Evolutionary conservation across 495 filamentous ascomycete species (phyloP).

Genomic region (Penicillium cinerascens): DNA sequence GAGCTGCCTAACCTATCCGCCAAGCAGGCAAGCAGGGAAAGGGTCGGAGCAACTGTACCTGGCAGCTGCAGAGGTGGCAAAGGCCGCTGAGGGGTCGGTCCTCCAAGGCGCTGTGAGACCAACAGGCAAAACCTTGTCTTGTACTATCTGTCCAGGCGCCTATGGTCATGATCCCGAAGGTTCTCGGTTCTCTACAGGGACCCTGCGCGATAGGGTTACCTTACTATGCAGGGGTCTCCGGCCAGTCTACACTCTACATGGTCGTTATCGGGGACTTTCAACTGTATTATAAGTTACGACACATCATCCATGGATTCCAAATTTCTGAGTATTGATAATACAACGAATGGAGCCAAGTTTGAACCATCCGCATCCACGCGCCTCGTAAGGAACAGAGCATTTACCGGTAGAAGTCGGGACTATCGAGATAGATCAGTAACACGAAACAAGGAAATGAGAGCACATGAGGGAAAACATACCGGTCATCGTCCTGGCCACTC

Average conservation of each 20-base stretch:
- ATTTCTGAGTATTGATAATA: slow-evolving; percentile 40
- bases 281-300: neutral
- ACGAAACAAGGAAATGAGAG: neutral
- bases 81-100: neutral
- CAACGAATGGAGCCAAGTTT: slow-evolving; percentile 28
- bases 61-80: slow-evolving; percentile 23
- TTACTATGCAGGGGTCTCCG: neutral
- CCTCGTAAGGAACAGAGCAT: slow-evolving; percentile 1
- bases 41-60: slow-evolving; percentile 23
- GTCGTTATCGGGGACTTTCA: neutral
- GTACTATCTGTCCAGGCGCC: neutral
- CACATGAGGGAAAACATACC: slow-evolving; percentile 33
- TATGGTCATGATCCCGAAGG: neutral
- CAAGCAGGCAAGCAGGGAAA: slow-evolving; percentile 5
- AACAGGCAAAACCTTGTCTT: neutral
- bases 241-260: neutral
- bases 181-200: neutral
- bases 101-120: neutral
- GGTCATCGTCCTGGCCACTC: slow-evolving; percentile 68
- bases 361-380: slow-evolving; percentile 22
- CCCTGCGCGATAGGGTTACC: neutral
- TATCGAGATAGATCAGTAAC: slow-evolving; percentile 24
- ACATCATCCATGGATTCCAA: slow-evolving; percentile 20
- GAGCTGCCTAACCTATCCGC: neutral
- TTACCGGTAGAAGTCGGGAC: slow-evolving; percentile 58